phyloP scores from a whole-genome alignment of 1,284 basidiomycete species.

The Cutaneotrichosporon cyanovorans region DNA sequence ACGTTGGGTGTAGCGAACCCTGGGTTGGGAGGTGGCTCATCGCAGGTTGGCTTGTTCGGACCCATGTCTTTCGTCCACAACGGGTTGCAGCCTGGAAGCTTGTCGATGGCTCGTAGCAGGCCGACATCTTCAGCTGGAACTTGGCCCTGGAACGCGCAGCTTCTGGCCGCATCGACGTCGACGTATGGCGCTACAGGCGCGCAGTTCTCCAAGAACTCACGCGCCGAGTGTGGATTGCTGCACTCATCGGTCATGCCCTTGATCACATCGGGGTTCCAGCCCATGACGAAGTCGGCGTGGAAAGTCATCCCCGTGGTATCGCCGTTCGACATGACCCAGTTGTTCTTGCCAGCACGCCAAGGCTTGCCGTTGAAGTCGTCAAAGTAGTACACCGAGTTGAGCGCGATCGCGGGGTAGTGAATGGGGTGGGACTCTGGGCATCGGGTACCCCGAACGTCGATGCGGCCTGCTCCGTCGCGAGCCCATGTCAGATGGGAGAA shows the following conservation, averaged over 20 bases:
- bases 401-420: conserved; percentile 9
- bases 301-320: conserved; percentile 8
- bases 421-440: conserved; percentile 15
- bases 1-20: conserved; percentile 2
- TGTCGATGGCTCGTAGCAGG: conserved; percentile 2
- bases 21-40: neutral
- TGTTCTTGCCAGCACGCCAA: conserved; percentile 4
- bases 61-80: conserved; percentile 4
- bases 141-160: conserved; percentile 6
- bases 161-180: neutral
- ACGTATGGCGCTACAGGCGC: neutral
- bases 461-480: conserved; percentile 7
- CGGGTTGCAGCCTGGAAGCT: conserved; percentile 13
- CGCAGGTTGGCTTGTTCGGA: conserved; percentile 1
- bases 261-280: conserved; percentile 8
- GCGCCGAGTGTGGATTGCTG: conserved; percentile 8
- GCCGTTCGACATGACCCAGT: conserved; percentile 12
- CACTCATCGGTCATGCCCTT: conserved; percentile 1
- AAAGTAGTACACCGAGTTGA: conserved; percentile 6
- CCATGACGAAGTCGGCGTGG: conserved; percentile 14
- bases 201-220: conserved; percentile 2
- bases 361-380: neutral
- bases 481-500: conserved; percentile 47
- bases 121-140: conserved; percentile 15
- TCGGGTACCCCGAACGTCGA: conserved; percentile 17